A percentile compares a stretch with the other conserved stretches of the same genome.
phyloP scores from a whole-genome alignment of 148 eudicot species.

The Amaranthus palmeri region DNA sequence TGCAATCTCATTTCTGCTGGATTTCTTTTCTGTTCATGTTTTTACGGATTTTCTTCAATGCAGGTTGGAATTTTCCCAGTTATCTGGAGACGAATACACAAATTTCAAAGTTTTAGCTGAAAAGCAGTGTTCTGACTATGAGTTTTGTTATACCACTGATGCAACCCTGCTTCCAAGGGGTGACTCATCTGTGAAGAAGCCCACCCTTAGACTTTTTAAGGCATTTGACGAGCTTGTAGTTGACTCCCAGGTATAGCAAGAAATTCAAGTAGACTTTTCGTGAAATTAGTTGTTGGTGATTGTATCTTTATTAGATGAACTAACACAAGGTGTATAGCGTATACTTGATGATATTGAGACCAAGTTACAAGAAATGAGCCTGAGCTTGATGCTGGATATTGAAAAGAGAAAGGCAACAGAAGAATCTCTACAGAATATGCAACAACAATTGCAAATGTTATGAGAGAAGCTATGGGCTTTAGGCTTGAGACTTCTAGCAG shows the following conservation, averaged over 20 bases:
- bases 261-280: not conserved
- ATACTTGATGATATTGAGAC: too few species aligned
- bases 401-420: too few species aligned
- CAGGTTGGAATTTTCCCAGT: slow-evolving; percentile 87
- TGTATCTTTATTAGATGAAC: not conserved
- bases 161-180: slow-evolving; percentile 79
- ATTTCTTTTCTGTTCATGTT: not conserved
- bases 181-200: slow-evolving; percentile 53
- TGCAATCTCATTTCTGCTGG: not conserved
- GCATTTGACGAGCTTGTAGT: slow-evolving; percentile 88
- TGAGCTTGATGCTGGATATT: too few species aligned
- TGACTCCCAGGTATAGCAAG: slow-evolving; percentile 53
- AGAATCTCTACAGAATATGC: too few species aligned
- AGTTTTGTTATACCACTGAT: slow-evolving; percentile 75
- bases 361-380: too few species aligned
- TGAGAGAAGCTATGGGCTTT: too few species aligned
- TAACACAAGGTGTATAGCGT: not conserved
- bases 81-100: slow-evolving; percentile 72
- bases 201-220: slow-evolving; percentile 68
- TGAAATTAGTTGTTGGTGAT: not conserved
- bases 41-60: not conserved
- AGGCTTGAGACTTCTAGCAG: too few species aligned
- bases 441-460: too few species aligned
- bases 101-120: slow-evolving; percentile 67
- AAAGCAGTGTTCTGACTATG: slow-evolving; percentile 70